phyloP scores from a whole-genome alignment of 2,329 filamentous ascomycete genomes.

The Akanthomyces muscarius region DNA sequence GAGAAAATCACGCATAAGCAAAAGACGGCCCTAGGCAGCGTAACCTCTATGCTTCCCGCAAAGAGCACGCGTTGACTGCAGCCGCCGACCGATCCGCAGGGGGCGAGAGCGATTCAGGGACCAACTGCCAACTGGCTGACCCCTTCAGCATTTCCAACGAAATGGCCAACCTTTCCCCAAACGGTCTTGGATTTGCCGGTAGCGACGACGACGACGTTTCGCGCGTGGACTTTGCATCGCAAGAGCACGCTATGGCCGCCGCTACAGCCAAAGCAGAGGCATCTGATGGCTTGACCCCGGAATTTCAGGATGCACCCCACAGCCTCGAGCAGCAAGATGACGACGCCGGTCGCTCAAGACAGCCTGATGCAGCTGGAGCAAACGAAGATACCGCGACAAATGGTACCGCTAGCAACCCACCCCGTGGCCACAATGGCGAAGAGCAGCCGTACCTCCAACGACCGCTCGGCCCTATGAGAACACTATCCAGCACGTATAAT shows the following conservation, averaged over 20 bases:
- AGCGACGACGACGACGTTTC: constrained; percentile 42
- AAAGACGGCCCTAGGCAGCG: background rate
- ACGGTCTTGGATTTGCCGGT: constrained; percentile 54
- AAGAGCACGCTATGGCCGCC: constrained; percentile 30
- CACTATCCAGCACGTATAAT: constrained; percentile 76
- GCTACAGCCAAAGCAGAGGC: constrained; percentile 16
- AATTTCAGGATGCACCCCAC: constrained; percentile 38
- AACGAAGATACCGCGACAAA: constrained; percentile 31
- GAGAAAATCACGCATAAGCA: background rate
- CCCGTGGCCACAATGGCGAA: constrained; percentile 35
- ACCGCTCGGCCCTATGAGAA: constrained; percentile 65
- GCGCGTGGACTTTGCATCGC: constrained; percentile 36
- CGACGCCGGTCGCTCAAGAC: constrained; percentile 41
- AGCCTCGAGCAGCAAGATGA: constrained; percentile 48
- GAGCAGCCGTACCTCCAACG: constrained; percentile 48
- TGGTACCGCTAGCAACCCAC: constrained; percentile 35
- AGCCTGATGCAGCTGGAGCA: constrained; percentile 36
- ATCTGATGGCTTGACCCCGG: constrained; percentile 23
- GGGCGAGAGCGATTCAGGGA: background rate
- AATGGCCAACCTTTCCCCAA: constrained; percentile 50
- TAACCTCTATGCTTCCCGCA: constrained; percentile 2
- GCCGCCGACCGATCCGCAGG: background rate
- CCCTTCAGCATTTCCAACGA: background rate
- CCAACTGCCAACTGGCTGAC: background rate
- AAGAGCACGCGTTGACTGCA: constrained; percentile 6